phyloP scores from a whole-genome alignment of 192 early-diverging fungal species.

The Backusella circina region DNA sequence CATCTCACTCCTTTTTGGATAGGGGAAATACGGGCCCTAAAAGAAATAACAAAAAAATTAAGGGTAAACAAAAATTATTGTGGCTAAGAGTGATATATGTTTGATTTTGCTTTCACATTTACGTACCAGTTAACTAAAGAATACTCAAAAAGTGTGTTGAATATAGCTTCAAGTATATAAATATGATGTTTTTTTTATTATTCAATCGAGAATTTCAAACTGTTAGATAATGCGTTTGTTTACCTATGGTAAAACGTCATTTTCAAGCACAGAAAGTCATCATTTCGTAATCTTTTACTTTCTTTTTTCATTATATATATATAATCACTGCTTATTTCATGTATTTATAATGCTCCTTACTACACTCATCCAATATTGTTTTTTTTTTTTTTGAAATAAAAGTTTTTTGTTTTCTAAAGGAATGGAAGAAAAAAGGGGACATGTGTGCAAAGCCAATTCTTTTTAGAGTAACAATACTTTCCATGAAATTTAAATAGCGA shows the following conservation, averaged over 20 bases:
- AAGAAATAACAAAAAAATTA: no score
- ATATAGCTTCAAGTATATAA: no score
- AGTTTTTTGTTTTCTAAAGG: background rate
- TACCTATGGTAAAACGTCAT: background rate
- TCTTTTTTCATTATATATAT: no score
- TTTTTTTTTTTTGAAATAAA: background rate
- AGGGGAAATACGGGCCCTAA: background rate
- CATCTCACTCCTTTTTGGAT: background rate
- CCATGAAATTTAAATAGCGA: background rate
- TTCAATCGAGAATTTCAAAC: no score
- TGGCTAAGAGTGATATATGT: no score
- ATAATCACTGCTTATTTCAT: no score
- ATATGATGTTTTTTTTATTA: no score
- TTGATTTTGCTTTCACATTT: no score
- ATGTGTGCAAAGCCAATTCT: background rate
- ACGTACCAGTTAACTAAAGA: no score
- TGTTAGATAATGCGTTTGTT: background rate
- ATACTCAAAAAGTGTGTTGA: no score
- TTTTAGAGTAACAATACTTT: background rate
- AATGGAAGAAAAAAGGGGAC: background rate
- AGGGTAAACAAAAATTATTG: no score
- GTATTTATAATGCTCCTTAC: background rate
- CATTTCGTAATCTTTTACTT: background rate
- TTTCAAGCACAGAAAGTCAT: background rate
- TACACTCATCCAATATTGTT: background rate